Evolutionary conservation across 768 basidiomycete species (phyloP), one percentile per base, ranked within the genome.

Genomic region (Hygrophoropsis aurantiaca): DNA sequence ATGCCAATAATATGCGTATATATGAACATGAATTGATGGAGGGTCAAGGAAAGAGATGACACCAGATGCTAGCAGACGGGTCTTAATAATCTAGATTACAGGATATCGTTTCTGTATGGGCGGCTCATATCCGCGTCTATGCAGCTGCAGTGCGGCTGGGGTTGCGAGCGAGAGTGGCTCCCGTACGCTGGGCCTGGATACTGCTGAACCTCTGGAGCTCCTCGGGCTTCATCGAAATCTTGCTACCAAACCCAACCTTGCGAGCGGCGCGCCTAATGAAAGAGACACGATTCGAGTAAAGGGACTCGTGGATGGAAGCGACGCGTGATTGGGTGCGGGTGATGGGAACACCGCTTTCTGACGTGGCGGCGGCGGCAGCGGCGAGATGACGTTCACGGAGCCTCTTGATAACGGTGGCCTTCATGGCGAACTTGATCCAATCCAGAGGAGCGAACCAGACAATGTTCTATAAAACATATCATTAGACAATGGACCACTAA

Each of bases 371-470:
- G 20, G 70, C 59, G 30, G 71, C 72, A 50, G 74, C 73, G 33
- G 68, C 66, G 20, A 59, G 58, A 38, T 76, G 79, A 48, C 89
- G 84, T 47, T 79, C 72, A 54, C 92, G 94, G 61, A 94, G 82
- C 54, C 52, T 74, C 70, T 86, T 87, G 80, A 97, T 94, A 64
- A 93, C 71, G 5, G 91, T 94, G 8, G 85, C 88, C 74, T 95
- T 94, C 90, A 97, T 94, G 26, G 77, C 88, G 67, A 97, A 95
- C 77, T 95, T 97, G 80, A 97, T 88, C 70, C 82, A 80, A 70
- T 98, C 95, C 41, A 98, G 84, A 42, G 95, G 95, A 55, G 90
- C 65, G 81, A 94, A 98, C 94, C 95, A 95, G 46, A 94, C 58
- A 54, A 97, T 88, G 74, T 97, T 88, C 94, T 94, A 60, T 21